Conservation (phyloP, 2,329 filamentous ascomycete genomes). For the Trichoderma sp. region DNA sequence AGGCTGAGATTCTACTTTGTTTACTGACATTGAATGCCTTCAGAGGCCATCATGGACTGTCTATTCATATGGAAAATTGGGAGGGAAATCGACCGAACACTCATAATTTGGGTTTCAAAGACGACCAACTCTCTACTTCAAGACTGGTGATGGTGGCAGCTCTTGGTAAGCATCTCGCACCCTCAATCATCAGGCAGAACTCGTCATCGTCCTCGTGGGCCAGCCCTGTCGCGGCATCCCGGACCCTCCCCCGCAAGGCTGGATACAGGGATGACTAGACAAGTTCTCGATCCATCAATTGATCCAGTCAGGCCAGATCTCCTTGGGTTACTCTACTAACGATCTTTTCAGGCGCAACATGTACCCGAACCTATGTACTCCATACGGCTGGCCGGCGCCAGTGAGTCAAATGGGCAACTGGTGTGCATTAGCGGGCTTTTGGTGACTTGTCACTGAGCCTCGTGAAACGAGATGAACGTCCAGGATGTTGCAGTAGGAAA, state of each 20-base stretch:
- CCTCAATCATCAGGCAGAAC: neutral
- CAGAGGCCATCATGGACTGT: neutral
- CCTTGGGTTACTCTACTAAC: too few relatives aligned
- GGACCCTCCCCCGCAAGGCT: conserved; percentile 16
- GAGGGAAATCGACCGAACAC: neutral
- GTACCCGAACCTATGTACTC: neutral
- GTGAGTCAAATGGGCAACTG: conserved; percentile 18
- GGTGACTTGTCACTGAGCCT: conserved; percentile 10
- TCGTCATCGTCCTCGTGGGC: conserved; percentile 7
- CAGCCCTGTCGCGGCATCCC: neutral
- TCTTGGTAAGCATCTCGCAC: neutral
- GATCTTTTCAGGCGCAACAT: neutral
- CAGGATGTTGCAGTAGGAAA: neutral
- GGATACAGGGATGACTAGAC: neutral
- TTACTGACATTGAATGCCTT: neutral
- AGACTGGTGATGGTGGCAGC: neutral
- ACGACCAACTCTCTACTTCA: too few relatives aligned
- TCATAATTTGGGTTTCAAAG: too few relatives aligned
- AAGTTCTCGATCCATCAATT: too few relatives aligned
- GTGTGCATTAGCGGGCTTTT: neutral
- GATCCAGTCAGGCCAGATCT: too few relatives aligned
- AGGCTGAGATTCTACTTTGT: neutral
- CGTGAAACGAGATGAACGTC: neutral
- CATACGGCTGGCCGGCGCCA: conserved; percentile 4
- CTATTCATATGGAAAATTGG: neutral